Base-by-base conservation (phyloP, 352 stramenopile species). In the Phytophthora multivora region DNA sequence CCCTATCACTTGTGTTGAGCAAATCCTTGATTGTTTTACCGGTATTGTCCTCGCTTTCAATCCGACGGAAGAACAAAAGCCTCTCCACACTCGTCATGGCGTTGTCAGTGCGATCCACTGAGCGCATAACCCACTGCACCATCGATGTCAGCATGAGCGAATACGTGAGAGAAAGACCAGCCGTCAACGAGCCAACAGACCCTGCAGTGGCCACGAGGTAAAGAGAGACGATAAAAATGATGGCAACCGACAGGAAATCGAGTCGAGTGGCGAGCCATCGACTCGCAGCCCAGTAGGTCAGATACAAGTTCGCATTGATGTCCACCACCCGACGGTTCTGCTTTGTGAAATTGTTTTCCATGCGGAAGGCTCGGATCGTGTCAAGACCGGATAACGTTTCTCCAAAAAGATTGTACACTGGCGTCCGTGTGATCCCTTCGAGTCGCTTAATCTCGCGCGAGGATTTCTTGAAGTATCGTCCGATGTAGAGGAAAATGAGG, bases 211-310 rank as follows among this genome's bases (percentile, higher is more conserved):
- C 48, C 5, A 98, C 89, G n/a, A 91, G 59, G 43, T 95, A 95
- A 7, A 98, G 66, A 28, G 89, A 85, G 15, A 97, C 82, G n/a
- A 85, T 79, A 18, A 82, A 81, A 26, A 98, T 92, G 45, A 98
- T 96, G 10, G 91, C 41, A 9, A 94, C 80, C 6, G 75, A 77
- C 13, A 89, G 46, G 41, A 68, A 71, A 56, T 88, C 93, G 13
- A 99, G 77, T 4, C 97, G 86, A 30, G 98, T 83, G 7, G 88
- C 95, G 5, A 99, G 70, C 96, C 96, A 99, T 50, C 95, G 96
- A 66, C 71, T 69, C 9, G 66, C 66, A 36, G 63, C 47, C 69
- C 71, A 79, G 40, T 73, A 79, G 2, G 58, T 71, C 16, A 84
- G 64, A 45, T 77, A 84, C 52, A 70, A 65, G 35, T 59, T 73